Conservation (phyloP, 805 yeast species). For the Starmerella cellae region DNA sequence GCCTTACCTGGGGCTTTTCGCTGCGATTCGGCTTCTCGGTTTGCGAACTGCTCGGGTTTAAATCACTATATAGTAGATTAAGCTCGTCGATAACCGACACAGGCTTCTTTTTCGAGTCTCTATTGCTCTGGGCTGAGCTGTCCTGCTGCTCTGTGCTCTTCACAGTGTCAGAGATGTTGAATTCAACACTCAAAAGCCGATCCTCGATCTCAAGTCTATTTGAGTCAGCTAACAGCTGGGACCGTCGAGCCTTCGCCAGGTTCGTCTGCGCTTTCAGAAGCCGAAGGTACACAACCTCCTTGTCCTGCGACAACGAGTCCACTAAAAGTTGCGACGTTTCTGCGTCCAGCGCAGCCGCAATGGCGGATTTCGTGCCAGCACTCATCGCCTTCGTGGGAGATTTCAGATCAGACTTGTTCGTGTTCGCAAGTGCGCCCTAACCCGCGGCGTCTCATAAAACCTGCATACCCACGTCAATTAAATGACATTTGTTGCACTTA, state of each 20-base stretch:
- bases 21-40: background rate
- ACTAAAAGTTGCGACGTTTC: conserved; percentile 11
- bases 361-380: too few relatives aligned
- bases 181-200: conserved; percentile 12
- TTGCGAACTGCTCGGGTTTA: background rate
- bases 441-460: too few relatives aligned
- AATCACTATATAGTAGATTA: conserved; percentile 12
- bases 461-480: too few relatives aligned
- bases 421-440: too few relatives aligned
- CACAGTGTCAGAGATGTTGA: background rate
- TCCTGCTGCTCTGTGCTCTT: background rate
- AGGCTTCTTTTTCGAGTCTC: background rate
- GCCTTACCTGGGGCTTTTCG: background rate
- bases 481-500: too few relatives aligned
- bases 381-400: too few relatives aligned
- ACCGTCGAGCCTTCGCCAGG: background rate
- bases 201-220: conserved; percentile 11
- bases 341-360: background rate
- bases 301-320: conserved; percentile 9
- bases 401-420: too few relatives aligned
- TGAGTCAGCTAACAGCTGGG: background rate
- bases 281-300: conserved; percentile 9
- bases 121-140: background rate
- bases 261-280: conserved; percentile 12
- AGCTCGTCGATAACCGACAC: conserved; percentile 13